phyloP scores from a whole-genome alignment of 164 flowering plant genomes.

The Kalanchoe fedtschenkoi region DNA sequence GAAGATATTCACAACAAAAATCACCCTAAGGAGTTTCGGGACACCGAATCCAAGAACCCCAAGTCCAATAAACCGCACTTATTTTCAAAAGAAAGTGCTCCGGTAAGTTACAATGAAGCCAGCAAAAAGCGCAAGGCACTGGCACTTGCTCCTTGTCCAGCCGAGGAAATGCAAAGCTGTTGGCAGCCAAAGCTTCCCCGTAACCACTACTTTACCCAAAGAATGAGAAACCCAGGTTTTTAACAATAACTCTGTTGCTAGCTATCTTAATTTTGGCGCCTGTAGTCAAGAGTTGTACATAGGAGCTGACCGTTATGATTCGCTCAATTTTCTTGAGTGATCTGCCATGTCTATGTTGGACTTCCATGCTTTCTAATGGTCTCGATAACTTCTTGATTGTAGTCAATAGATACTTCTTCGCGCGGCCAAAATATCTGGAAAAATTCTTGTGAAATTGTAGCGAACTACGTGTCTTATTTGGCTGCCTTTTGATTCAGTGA shows the following conservation, averaged over 20 bases:
- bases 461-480: not conserved
- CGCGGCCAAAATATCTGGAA: not conserved
- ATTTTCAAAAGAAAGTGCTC: not conserved
- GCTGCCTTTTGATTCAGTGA: not conserved
- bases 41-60: not conserved
- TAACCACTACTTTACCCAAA: not conserved
- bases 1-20: not conserved
- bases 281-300: not conserved
- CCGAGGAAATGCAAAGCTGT: not conserved
- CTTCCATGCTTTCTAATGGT: too few relatives aligned
- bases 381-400: not conserved
- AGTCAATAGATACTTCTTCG: not conserved
- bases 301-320: not conserved
- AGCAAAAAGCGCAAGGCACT: conserved; percentile 17
- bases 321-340: not conserved
- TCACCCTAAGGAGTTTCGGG: not conserved
- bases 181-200: not conserved
- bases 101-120: not conserved
- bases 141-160: not conserved
- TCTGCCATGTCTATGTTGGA: not conserved
- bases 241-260: conserved; percentile 5
- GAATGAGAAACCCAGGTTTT: conserved; percentile 15
- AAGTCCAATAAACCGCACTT: not conserved
- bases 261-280: not conserved
- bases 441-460: not conserved